Conservation (phyloP, 2,329 filamentous ascomycete species). For the Fusarium armeniacum region DNA sequence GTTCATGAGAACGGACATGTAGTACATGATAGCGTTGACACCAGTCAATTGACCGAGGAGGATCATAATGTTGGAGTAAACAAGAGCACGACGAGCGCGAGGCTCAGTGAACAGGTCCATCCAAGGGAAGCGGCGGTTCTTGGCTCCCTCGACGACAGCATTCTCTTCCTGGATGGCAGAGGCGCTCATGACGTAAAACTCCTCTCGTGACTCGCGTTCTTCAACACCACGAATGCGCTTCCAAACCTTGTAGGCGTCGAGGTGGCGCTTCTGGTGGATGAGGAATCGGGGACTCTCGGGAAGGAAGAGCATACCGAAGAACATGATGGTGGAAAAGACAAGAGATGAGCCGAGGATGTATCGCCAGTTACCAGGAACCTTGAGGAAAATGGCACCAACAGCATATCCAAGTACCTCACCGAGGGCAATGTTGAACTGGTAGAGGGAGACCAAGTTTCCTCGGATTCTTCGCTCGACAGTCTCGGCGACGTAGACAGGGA, state of each 20-base stretch:
- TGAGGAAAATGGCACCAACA: slow-evolving; percentile 79
- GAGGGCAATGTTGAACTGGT: slow-evolving; percentile 82
- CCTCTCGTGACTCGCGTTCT: slow-evolving; percentile 70
- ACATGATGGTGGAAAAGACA: slow-evolving; percentile 70
- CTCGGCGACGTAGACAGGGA: slow-evolving; percentile 81
- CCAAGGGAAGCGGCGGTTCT: slow-evolving; percentile 73
- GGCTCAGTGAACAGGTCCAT: slow-evolving; percentile 80
- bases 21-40: slow-evolving; percentile 78
- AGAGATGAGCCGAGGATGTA: slow-evolving; percentile 81
- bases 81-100: slow-evolving; percentile 73
- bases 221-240: slow-evolving; percentile 76
- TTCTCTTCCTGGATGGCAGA: slow-evolving; percentile 70
- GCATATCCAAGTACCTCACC: slow-evolving; percentile 81
- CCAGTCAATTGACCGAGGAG: slow-evolving; percentile 79
- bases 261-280: slow-evolving; percentile 72
- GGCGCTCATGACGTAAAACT: slow-evolving; percentile 81
- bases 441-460: slow-evolving; percentile 80
- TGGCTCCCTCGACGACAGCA: slow-evolving; percentile 63
- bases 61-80: slow-evolving; percentile 79
- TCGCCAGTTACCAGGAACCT: slow-evolving; percentile 78
- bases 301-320: slow-evolving; percentile 75
- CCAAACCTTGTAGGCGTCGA: slow-evolving; percentile 73
- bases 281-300: slow-evolving; percentile 78
- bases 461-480: slow-evolving; percentile 76
- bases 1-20: slow-evolving; percentile 76